These are phyloP conservation scores for Sphenostylis stenocarpa DNA, from an alignment of 306 rosid species.

Conservation along the genomic window DNA sequence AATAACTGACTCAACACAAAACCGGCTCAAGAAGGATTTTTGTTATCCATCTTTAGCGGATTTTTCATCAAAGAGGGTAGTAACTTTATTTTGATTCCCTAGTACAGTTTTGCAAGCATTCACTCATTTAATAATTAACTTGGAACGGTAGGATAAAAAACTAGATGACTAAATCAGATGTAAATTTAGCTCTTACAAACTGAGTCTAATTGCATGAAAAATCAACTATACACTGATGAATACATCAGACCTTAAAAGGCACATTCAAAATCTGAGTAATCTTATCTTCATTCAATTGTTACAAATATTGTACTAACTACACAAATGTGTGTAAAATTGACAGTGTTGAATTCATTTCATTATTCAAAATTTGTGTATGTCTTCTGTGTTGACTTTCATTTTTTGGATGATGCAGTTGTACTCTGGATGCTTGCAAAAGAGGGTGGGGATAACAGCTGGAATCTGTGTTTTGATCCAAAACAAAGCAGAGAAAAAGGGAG, in stretches of 20 bases:
- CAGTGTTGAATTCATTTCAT: neutral
- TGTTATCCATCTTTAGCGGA: too few relatives aligned
- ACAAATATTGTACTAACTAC: neutral
- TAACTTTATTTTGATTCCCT: too few relatives aligned
- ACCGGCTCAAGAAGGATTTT: too few relatives aligned
- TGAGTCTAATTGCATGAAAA: neutral
- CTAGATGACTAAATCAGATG: neutral
- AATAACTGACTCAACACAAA: too few relatives aligned
- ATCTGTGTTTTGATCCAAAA: constrained; percentile 59
- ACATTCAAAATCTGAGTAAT: neutral
- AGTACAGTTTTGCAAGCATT: neutral
- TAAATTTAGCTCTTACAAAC: neutral
- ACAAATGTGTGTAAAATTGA: neutral
- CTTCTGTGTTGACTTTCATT: neutral
- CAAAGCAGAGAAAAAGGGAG: constrained; percentile 59
- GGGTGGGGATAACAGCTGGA: constrained; percentile 65
- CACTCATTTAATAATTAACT: neutral
- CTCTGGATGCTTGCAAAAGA: constrained; percentile 57
- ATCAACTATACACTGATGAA: neutral
- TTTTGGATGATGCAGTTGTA: constrained; percentile 43
- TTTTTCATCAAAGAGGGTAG: too few relatives aligned
- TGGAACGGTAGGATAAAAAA: neutral
- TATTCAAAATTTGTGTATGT: neutral
- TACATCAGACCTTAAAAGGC: neutral
- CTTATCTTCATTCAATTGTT: neutral